A percentile compares a stretch with the other conserved stretches of the same genome.
These are phyloP conservation scores for Phytophthora nicotianae DNA, from an alignment of 352 stramenopile genomes.

Conservation along the genomic window DNA sequence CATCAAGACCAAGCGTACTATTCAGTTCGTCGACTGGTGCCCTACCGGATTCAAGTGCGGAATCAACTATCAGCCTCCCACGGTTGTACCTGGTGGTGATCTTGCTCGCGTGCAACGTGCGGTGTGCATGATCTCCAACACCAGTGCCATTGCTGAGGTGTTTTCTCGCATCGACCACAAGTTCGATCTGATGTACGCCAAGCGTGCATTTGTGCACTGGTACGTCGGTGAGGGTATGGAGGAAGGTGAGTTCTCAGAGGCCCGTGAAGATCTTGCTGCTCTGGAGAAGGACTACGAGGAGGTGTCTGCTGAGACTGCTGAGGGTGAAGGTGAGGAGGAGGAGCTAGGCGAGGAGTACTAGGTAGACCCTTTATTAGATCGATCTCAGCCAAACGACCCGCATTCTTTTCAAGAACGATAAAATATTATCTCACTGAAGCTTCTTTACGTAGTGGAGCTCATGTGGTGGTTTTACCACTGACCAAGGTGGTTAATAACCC, in stretches of 20 bases:
- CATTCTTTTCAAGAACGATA: not conserved
- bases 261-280: conserved; percentile 90
- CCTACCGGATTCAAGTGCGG: conserved; percentile 97
- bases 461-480: too few relatives aligned
- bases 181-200: conserved; percentile 99
- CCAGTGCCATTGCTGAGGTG: conserved; percentile 98
- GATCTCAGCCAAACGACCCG: not conserved
- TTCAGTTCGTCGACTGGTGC: conserved; percentile 99
- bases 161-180: conserved; percentile 99
- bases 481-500: too few relatives aligned
- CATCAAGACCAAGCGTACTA: conserved; percentile 98
- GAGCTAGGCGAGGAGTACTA: conserved; percentile 92
- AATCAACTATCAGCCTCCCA: conserved; percentile 97
- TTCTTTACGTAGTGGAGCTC: too few relatives aligned
- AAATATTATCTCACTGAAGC: too few relatives aligned
- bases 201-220: conserved; percentile 99
- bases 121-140: conserved; percentile 99
- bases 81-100: conserved; percentile 96
- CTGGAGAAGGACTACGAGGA: conserved; percentile 97
- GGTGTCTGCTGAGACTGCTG: conserved; percentile 96
- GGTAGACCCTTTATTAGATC: conserved; percentile 39
- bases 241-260: conserved; percentile 99
- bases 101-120: conserved; percentile 97
- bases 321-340: conserved; percentile 95
- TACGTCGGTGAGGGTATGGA: conserved; percentile 99